phyloP scores from a whole-genome alignment of 352 stramenopile genomes.

The Phytophthora ramorum region DNA sequence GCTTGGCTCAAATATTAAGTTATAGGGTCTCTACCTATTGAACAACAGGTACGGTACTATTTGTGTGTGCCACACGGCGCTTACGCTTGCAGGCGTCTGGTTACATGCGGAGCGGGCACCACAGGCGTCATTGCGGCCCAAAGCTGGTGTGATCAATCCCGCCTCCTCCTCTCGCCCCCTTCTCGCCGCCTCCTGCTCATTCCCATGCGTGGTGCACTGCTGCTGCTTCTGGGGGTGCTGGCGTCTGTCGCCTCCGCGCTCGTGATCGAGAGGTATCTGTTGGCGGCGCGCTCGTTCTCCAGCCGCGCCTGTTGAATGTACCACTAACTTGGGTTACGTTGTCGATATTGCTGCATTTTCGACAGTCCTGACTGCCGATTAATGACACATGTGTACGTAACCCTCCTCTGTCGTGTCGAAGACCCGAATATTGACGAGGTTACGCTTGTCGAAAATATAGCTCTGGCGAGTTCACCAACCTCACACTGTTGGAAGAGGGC shows the following conservation, averaged over 20 bases:
- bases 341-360: constrained; percentile 11
- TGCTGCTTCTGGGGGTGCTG: constrained; percentile 26
- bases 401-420: background rate
- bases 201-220: constrained; percentile 27
- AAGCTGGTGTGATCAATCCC: constrained; percentile 19
- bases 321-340: constrained; percentile 11
- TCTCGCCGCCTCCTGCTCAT: constrained; percentile 15
- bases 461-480: constrained; percentile 80
- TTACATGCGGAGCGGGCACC: constrained; percentile 10
- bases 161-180: background rate
- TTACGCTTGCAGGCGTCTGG: constrained; percentile 23
- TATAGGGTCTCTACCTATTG: background rate
- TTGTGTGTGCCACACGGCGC: constrained; percentile 19
- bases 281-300: background rate
- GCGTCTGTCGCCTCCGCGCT: constrained; percentile 33
- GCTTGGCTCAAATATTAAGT: background rate
- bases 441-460: constrained; percentile 27
- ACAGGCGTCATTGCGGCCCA: constrained; percentile 25
- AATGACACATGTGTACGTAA: constrained; percentile 77
- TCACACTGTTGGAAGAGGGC: constrained; percentile 46
- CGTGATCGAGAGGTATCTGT: constrained; percentile 56
- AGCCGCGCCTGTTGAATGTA: background rate
- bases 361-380: constrained; percentile 58
- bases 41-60: background rate
- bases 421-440: background rate